These are phyloP conservation scores for Mycena latifolia DNA, from an alignment of 768 basidiomycete genomes.

Conservation along the genomic window DNA sequence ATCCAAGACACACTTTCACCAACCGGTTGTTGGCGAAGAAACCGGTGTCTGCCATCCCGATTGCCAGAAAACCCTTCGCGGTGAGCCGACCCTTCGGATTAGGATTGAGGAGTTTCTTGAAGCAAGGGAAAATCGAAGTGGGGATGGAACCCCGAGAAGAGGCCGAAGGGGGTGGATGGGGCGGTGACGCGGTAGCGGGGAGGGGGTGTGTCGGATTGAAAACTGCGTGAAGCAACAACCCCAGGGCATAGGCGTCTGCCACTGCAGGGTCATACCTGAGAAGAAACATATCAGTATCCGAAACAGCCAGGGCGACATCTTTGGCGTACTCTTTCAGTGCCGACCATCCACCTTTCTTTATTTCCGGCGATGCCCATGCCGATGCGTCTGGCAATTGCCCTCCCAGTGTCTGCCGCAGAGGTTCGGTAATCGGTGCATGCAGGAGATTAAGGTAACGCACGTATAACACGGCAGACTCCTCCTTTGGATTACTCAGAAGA, in stretches of 20 bases:
- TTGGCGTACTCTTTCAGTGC: slow-evolving; percentile 79
- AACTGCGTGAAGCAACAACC: slow-evolving; percentile 84
- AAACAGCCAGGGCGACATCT: not conserved
- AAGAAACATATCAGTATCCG: slow-evolving; percentile 3
- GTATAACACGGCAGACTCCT: slow-evolving; percentile 83
- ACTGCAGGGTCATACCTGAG: slow-evolving; percentile 66
- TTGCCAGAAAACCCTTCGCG: slow-evolving; percentile 81
- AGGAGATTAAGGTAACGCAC: slow-evolving; percentile 58
- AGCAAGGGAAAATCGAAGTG: slow-evolving; percentile 75
- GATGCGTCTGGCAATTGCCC: slow-evolving; percentile 72
- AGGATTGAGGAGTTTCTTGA: slow-evolving; percentile 92
- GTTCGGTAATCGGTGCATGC: slow-evolving; percentile 28
- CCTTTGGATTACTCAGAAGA: slow-evolving; percentile 84
- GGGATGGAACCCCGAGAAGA: slow-evolving; percentile 86
- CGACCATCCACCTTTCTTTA: slow-evolving; percentile 89
- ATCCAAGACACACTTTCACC: slow-evolving; percentile 84
- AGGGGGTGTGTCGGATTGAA: slow-evolving; percentile 89
- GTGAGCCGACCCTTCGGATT: slow-evolving; percentile 85
- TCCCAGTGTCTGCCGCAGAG: slow-evolving; percentile 69
- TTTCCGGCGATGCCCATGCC: slow-evolving; percentile 82
- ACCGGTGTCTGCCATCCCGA: slow-evolving; percentile 84
- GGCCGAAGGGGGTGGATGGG: slow-evolving; percentile 83
- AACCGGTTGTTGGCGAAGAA: slow-evolving; percentile 89
- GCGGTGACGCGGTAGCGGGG: slow-evolving; percentile 76
- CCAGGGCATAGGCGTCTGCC: slow-evolving; percentile 90